Base-by-base conservation (phyloP, 345 rosid species). In the Moricandia arvensis region DNA sequence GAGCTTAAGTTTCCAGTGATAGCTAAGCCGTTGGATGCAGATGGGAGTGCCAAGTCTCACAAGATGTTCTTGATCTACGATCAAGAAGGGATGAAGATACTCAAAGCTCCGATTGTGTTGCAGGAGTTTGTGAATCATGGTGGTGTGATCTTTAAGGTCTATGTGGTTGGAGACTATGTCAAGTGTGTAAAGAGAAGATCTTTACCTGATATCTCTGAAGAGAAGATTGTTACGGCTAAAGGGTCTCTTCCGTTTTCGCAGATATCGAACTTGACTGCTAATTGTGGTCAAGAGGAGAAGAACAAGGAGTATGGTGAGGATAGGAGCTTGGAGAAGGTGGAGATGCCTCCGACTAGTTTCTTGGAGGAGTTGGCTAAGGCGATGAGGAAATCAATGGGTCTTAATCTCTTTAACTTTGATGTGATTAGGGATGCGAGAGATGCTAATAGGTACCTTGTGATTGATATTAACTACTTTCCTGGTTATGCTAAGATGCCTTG, bases 71-170 rank as follows among this genome's bases (percentile, higher is more conserved):
- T 87, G 67, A 68, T 89, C 12, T 89, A 85, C 73, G 87, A 87
- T 16, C 79, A 75, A 16, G 85, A 80, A 35, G 89, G 90, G 33
- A 77, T 89, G 34, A 61, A 80, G 68, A 74, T 73, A 12, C 9
- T 85, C 16, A 78, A 63, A 16, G 34, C 83, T 9, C 88, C 89
- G 24, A 64, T 85, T 73, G 86, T 89, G 29, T 49, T 89, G 74
- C 93, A 89, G 76, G 90, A 84, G 66, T 89, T 89, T 69, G 88
- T 89, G 80, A 89, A 89, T 38, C 91, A 89, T 30, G 89, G 93
- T 4, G 90, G 90, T 15, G 90, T 85, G 31, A 59, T 89, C 18
- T 86, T 87, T 49, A 89, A 87, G 79, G 90, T 86, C 33, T 87
- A 87, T 63, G 90, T 87, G 6, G 88, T 79, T 8, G 93, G 90